These are phyloP conservation scores for Amphichorda felina DNA, from an alignment of 2,329 filamentous ascomycete genomes.

Conservation along the genomic window DNA sequence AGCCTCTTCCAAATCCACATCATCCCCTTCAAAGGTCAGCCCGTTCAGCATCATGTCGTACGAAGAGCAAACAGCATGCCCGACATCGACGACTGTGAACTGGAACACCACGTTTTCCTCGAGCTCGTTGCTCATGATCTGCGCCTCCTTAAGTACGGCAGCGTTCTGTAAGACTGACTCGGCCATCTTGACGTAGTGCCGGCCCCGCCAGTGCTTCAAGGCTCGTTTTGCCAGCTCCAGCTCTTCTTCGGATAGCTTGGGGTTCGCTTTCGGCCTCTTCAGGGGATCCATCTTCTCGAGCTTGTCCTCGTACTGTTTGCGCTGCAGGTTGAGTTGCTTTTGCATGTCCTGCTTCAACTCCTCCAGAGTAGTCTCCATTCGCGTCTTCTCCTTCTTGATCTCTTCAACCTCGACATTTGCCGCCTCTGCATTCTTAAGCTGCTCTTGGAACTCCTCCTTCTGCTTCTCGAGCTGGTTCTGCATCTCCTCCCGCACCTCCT, in stretches of 20 bases:
- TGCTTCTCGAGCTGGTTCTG: conserved; percentile 72
- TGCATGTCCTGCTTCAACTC: conserved; percentile 83
- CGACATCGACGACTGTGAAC: conserved; percentile 81
- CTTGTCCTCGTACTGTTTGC: conserved; percentile 73
- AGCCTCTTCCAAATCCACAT: conserved; percentile 67
- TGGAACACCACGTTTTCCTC: conserved; percentile 90
- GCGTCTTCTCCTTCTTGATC: conserved; percentile 67
- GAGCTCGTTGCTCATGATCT: conserved; percentile 95
- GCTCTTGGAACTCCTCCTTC: conserved; percentile 71
- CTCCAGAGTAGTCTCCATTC: conserved; percentile 73
- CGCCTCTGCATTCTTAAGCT: conserved; percentile 63
- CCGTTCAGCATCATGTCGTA: conserved; percentile 96
- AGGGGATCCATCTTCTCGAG: conserved; percentile 63
- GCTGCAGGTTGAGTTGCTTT: conserved; percentile 70
- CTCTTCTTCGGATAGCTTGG: conserved; percentile 60
- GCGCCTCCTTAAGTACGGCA: conserved; percentile 81
- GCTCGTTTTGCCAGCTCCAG: conserved; percentile 55
- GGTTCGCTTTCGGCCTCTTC: conserved; percentile 47
- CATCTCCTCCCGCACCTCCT: conserved; percentile 69
- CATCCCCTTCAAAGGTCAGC: conserved; percentile 73
- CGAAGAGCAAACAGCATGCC: conserved; percentile 80
- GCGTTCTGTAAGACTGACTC: conserved; percentile 85
- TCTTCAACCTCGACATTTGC: conserved; percentile 72
- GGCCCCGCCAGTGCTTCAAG: conserved; percentile 65
- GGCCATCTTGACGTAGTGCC: conserved; percentile 87